phyloP scores from a whole-genome alignment of 805 yeast species.

The Teunomyces lycoperdinae region DNA sequence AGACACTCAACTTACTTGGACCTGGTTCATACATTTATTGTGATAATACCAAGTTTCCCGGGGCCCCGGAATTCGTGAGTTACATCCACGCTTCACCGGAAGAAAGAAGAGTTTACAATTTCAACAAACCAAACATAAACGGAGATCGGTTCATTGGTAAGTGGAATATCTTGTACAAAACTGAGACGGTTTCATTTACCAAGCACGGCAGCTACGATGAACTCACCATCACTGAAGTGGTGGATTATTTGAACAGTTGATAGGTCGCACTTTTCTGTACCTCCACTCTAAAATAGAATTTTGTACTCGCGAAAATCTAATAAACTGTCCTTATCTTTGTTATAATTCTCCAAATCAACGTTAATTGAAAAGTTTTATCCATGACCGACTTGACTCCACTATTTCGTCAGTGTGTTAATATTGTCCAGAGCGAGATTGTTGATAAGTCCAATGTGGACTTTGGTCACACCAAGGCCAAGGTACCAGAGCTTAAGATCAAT shows the following conservation, averaged over 20 bases:
- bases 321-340: no score
- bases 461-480: constrained; percentile 5
- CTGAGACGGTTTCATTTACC: constrained; percentile 18
- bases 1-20: constrained; percentile 35
- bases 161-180: constrained; percentile 42
- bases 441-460: constrained; percentile 5
- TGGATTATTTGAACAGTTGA: constrained; percentile 27
- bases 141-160: constrained; percentile 31
- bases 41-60: constrained; percentile 35
- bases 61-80: constrained; percentile 37
- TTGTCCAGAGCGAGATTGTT: constrained; percentile 36
- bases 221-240: constrained; percentile 22
- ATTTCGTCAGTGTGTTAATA: constrained; percentile 45
- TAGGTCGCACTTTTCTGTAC: neutral
- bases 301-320: no score
- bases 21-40: constrained; percentile 40
- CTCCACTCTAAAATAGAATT: neutral
- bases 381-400: constrained; percentile 52
- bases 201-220: constrained; percentile 19
- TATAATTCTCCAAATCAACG: neutral
- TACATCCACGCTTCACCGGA: constrained; percentile 39
- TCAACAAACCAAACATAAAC: constrained; percentile 19
- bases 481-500: constrained; percentile 13
- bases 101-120: constrained; percentile 31
- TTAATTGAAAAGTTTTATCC: neutral